phyloP scores from a whole-genome alignment of 163 green algal genomes.

The Picocystis sp. region DNA sequence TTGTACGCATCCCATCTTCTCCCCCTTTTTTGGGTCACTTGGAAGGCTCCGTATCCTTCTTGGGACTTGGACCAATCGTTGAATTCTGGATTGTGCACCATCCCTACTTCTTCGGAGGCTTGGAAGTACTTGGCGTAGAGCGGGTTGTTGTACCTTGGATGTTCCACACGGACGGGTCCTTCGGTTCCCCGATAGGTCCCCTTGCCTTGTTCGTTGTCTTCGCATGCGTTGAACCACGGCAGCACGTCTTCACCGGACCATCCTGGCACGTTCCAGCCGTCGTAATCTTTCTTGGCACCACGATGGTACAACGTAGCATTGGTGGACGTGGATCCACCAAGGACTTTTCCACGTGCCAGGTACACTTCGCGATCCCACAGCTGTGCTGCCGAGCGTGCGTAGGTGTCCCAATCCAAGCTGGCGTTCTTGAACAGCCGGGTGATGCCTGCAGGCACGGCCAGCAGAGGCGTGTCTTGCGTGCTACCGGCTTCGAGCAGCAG shows the following conservation, averaged over 20 bases:
- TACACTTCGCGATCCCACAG: conserved; percentile 50
- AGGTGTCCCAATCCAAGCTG: conserved; percentile 68
- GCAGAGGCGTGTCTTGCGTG: background rate
- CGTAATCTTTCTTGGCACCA: conserved; percentile 56
- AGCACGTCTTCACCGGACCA: conserved; percentile 58
- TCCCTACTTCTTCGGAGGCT: conserved; percentile 34
- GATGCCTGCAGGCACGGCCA: conserved; percentile 46
- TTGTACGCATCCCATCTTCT: conserved; percentile 40
- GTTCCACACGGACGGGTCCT: conserved; percentile 54
- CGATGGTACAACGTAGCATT: conserved; percentile 80
- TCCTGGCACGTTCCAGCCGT: conserved; percentile 55
- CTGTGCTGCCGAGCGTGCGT: conserved; percentile 33
- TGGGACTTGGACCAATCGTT: conserved; percentile 53
- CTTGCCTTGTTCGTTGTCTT: conserved; percentile 33
- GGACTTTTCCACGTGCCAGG: conserved; percentile 51
- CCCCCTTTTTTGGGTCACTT: conserved; percentile 9
- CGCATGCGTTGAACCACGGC: conserved; percentile 45
- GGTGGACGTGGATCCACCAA: conserved; percentile 65
- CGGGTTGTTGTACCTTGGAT: conserved; percentile 53
- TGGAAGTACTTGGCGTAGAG: conserved; percentile 60
- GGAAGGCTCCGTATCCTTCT: conserved; percentile 13
- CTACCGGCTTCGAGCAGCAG: conserved; percentile 59
- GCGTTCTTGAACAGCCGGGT: conserved; percentile 57
- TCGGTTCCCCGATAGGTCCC: conserved; percentile 19
- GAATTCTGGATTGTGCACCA: conserved; percentile 59